These are phyloP conservation scores for Wickerhamiella alocasiicola DNA, from an alignment of 805 yeast species.

Conservation along the genomic window DNA sequence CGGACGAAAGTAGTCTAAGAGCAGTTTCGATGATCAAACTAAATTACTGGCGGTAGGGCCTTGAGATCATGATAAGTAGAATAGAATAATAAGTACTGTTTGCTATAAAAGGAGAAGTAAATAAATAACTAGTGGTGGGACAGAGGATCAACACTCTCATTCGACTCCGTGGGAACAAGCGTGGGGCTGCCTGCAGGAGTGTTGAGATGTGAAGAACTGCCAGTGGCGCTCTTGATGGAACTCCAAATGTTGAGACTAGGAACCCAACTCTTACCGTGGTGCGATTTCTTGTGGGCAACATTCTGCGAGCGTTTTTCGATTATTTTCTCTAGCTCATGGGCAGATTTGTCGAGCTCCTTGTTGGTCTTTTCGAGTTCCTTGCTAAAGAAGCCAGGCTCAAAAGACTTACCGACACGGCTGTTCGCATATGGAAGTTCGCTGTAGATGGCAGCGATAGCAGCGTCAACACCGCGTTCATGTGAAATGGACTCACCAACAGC, in stretches of 20 bases:
- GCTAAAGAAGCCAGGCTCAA: not conserved
- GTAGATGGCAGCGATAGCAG: conserved; percentile 70
- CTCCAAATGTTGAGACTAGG: not conserved
- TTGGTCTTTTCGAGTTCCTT: not conserved
- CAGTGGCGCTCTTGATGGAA: not conserved
- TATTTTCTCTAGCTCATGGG: too few relatives aligned
- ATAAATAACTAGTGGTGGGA: too few relatives aligned
- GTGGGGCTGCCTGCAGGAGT: not conserved
- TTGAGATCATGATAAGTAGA: too few relatives aligned
- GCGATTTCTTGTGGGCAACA: too few relatives aligned
- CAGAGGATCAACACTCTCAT: not conserved
- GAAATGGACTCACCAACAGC: conserved; percentile 49
- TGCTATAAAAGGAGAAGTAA: too few relatives aligned
- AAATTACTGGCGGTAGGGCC: too few relatives aligned
- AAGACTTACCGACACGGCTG: not conserved
- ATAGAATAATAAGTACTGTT: too few relatives aligned
- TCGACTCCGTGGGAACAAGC: not conserved
- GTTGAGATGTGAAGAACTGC: not conserved
- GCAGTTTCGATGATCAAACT: too few relatives aligned
- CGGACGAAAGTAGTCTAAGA: too few relatives aligned
- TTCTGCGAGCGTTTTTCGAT: too few relatives aligned
- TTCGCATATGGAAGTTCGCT: conserved; percentile 62
- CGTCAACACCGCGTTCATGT: conserved; percentile 66
- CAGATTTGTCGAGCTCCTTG: too few relatives aligned
- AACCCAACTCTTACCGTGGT: not conserved